A percentile compares a stretch with the other conserved stretches of the same genome.
These are phyloP conservation scores for Acanthamoeba healyi DNA, from an alignment of 208 protist genomes.

Conservation along the genomic window DNA sequence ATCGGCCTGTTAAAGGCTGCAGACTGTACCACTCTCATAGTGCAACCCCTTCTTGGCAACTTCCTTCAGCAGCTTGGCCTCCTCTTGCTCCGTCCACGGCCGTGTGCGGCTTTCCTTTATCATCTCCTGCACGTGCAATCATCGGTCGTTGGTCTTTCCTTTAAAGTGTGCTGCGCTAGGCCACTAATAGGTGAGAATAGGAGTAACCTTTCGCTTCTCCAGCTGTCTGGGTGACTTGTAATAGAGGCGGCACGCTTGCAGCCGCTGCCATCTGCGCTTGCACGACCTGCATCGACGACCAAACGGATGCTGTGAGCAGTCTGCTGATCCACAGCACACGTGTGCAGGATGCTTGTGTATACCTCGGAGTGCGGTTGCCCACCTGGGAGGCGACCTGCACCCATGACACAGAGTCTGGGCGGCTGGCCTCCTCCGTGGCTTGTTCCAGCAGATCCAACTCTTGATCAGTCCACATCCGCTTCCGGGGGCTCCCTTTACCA, in stretches of 20 bases:
- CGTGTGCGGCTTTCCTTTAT: neutral
- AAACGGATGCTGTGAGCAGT: too few relatives aligned
- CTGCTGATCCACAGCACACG: neutral
- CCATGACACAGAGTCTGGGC: neutral
- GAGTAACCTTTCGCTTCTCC: neutral
- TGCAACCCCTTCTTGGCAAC: neutral
- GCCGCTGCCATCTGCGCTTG: neutral
- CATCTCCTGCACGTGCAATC: neutral
- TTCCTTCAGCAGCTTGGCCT: neutral
- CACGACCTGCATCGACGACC: slow-evolving; percentile 39
- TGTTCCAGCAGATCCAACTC: neutral
- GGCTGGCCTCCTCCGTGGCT: neutral
- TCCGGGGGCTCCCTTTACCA: neutral
- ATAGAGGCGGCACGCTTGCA: neutral
- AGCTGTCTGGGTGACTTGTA: slow-evolving; percentile 47
- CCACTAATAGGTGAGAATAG: too few relatives aligned
- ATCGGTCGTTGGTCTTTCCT: too few relatives aligned
- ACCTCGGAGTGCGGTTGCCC: slow-evolving; percentile 23
- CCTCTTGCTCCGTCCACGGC: neutral
- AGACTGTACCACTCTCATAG: slow-evolving; percentile 28
- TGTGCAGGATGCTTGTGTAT: neutral
- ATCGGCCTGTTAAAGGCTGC: too few relatives aligned
- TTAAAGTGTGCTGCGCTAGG: too few relatives aligned
- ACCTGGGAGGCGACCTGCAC: neutral
- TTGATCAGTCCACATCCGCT: neutral